Evolutionary conservation across 805 yeast species (phyloP), one percentile per base, ranked within the genome.

Genomic region (Saccharomycopsis fermentans): DNA sequence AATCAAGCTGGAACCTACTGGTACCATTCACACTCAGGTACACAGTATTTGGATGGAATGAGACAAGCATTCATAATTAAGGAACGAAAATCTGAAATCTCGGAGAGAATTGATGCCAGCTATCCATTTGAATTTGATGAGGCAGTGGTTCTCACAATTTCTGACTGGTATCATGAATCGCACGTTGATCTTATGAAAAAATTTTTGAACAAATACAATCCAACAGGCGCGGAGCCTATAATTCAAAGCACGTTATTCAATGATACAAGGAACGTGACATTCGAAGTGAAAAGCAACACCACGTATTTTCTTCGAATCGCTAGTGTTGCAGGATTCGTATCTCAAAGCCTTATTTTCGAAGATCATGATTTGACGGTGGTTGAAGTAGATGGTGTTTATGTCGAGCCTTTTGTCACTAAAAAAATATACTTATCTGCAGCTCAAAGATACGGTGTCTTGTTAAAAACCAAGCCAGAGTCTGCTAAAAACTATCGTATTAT

Each of bases 161-260:
- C 82, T 47, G 95, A 87, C 63, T 78, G 83, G 73, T 87, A 86
- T 68, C 88, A 84, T 66, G 71, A 74, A 35, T 73, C 78, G 55
- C 77, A 82, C 62, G 71, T 72, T 32, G 77, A 70, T 2, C 73
- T 85, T 29, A 69, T 75, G 54, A 63, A 70, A 19, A 72, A 73
- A 43, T 86, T 85, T 68, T 68, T 83, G 65, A 77, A 78, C 48
- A 74, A 87, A 63, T 87, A 80, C 66, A 87, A 87, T 64, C 95
- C 95, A 21, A 86, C 91, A 1, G 95, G 95, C 47, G 90, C 87
- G 17, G 95, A 87, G 67, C 95, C 95, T 16, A 77, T 86, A 55
- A 92, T 92, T 2, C 83, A 83, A 62, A 82, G 81, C 65, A 60
- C 81, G 19, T 71, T 87, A 47, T 79, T 86, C 67, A 86, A 86